Percentiles rank a stretch among this genome's conserved stretches.
Conservation (phyloP, 805 yeast species). For the Myxozyma neglecta region DNA sequence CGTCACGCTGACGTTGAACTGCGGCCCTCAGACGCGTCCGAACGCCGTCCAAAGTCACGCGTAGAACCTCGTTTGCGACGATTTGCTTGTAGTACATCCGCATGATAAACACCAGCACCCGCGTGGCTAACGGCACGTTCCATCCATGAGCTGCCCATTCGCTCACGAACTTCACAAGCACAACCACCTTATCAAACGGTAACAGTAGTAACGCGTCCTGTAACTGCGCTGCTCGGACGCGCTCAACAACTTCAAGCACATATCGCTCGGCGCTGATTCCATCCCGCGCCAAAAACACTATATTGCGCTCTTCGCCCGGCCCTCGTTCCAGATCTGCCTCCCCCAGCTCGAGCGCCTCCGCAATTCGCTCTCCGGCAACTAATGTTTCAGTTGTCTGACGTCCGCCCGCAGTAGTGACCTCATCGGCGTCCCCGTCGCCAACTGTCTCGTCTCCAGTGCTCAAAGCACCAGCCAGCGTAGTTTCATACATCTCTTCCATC, state of each 20-base stretch:
- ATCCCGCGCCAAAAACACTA: constrained; percentile 68
- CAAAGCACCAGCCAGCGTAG: constrained; percentile 68
- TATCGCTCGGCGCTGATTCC: constrained; percentile 72
- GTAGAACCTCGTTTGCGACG: constrained; percentile 51
- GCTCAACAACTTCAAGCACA: constrained; percentile 67
- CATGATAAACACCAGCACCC: constrained; percentile 72
- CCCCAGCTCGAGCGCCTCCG: constrained; percentile 90
- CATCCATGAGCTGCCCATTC: constrained; percentile 60
- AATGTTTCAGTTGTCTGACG: constrained; percentile 87
- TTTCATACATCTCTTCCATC: constrained; percentile 86
- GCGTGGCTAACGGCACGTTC: constrained; percentile 65
- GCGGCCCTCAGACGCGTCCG: constrained; percentile 60
- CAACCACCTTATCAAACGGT: constrained; percentile 80
- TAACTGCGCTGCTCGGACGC: constrained; percentile 78
- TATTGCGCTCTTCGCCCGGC: constrained; percentile 58
- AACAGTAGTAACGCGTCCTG: constrained; percentile 91
- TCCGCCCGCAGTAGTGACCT: constrained; percentile 59
- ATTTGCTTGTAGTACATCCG: constrained; percentile 77
- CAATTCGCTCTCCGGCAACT: constrained; percentile 88
- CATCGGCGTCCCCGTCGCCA: constrained; percentile 43
- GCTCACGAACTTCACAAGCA: constrained; percentile 69
- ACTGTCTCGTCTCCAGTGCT: constrained; percentile 50
- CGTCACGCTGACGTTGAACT: constrained; percentile 53
- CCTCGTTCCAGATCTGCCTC: constrained; percentile 61
- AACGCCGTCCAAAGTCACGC: constrained; percentile 63